A percentile compares a stretch with the other conserved stretches of the same genome.
Conservation (phyloP, 441 rosid species). For the Francoa sonchifolia region DNA sequence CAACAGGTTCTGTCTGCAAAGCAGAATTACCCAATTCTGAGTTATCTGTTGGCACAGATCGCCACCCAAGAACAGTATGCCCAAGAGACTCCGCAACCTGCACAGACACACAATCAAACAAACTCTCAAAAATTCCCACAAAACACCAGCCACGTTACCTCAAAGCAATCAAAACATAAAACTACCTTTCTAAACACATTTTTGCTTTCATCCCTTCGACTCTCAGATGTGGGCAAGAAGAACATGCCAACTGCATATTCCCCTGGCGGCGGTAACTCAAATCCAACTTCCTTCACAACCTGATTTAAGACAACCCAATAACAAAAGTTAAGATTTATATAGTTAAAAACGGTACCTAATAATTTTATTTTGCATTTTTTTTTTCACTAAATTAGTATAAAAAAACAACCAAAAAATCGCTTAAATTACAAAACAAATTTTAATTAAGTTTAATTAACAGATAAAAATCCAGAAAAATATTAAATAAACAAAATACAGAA, state of each 20-base stretch:
- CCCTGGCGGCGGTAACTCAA: slow-evolving; percentile 73
- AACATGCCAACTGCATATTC: slow-evolving; percentile 96
- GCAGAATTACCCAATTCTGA: slow-evolving; percentile 80
- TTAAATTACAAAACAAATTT: not conserved
- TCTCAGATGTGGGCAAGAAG: slow-evolving; percentile 74
- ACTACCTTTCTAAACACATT: slow-evolving; percentile 78
- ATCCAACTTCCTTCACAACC: slow-evolving; percentile 65
- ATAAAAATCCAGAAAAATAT: not conserved
- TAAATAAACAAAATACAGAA: not conserved
- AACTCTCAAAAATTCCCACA: not conserved
- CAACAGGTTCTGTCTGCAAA: slow-evolving; percentile 78
- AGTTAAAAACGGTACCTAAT: too few relatives aligned
- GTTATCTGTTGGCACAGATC: slow-evolving; percentile 85
- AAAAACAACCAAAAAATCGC: too few relatives aligned
- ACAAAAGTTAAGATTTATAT: not conserved
- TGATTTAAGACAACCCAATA: slow-evolving; percentile 13
- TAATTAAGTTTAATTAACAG: not conserved
- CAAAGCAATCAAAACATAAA: slow-evolving; percentile 2
- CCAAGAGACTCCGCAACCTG: slow-evolving; percentile 98
- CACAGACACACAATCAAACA: slow-evolving; percentile 1
- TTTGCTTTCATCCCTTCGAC: slow-evolving; percentile 77
- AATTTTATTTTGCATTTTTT: too few relatives aligned
- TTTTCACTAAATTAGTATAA: too few relatives aligned
- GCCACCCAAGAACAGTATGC: slow-evolving; percentile 92
- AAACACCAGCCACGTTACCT: too few relatives aligned